phyloP scores from a whole-genome alignment of 257 asterid genomes.

The Marsdenia floribunda region DNA sequence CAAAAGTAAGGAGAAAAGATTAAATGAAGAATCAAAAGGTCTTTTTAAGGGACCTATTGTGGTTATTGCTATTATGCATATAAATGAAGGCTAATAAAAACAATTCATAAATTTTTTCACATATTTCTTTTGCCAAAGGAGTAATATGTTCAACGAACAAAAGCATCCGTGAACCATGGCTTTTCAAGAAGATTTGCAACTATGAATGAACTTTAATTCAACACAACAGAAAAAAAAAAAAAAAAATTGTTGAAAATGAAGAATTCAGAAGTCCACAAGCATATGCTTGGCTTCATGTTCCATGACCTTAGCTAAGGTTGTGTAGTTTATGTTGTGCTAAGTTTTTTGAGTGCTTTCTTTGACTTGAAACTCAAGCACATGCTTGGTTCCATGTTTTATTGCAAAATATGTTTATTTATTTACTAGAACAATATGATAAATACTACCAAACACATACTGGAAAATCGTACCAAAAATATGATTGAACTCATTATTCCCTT shows the following conservation, averaged over 20 bases:
- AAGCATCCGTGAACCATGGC: not conserved
- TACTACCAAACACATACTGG: not conserved
- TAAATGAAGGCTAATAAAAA: not conserved
- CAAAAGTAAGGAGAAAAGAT: not conserved
- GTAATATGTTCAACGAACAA: not conserved
- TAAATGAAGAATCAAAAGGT: not conserved
- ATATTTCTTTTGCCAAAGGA: not conserved
- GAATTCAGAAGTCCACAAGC: not conserved
- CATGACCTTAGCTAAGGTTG: not conserved
- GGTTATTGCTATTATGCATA: not conserved
- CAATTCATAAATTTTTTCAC: not conserved
- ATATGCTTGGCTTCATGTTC: not conserved
- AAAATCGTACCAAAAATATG: not conserved
- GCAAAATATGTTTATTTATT: not conserved
- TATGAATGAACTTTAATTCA: not conserved
- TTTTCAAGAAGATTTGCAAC: not conserved
- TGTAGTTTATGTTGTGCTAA: not conserved
- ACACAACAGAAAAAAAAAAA: no score
- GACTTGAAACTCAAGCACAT: not conserved
- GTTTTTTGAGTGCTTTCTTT: not conserved
- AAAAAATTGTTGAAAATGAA: not conserved
- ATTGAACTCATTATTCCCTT: not conserved
- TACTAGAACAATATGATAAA: not conserved
- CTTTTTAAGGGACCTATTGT: not conserved
- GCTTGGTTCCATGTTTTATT: not conserved